phyloP scores from a whole-genome alignment of 2,329 filamentous ascomycete genomes.

The Colletotrichum horii region DNA sequence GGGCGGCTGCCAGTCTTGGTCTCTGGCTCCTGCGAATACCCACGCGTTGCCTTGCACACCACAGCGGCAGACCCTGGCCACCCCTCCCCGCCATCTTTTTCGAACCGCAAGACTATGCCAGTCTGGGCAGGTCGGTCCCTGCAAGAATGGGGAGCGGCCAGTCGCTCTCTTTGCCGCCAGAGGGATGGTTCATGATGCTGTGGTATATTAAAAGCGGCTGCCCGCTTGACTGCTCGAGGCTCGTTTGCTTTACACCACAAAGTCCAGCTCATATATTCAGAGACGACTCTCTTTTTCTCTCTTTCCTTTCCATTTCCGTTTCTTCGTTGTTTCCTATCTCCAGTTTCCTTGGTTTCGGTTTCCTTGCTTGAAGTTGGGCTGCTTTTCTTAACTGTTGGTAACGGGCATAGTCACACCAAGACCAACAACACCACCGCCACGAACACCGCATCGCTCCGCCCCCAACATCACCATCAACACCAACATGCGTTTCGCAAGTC shows the following conservation, averaged over 20 bases:
- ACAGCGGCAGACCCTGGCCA: neutral
- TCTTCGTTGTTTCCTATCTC: constrained; percentile 9
- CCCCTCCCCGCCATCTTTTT: neutral
- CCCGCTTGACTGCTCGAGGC: neutral
- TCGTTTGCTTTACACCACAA: neutral
- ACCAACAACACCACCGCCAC: neutral
- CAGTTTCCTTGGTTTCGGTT: constrained; percentile 4
- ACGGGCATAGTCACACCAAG: neutral
- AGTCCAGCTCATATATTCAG: constrained; percentile 4
- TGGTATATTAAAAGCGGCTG: constrained; percentile 18
- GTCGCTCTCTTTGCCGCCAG: constrained; percentile 1
- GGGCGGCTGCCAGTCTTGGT: constrained; percentile 18
- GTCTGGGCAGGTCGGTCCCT: neutral
- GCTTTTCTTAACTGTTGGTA: neutral
- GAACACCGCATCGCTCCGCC: neutral
- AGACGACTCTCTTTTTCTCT: constrained; percentile 9
- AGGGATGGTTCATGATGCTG: neutral
- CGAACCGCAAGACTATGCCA: neutral
- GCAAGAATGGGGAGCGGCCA: neutral
- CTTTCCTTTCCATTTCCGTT: constrained; percentile 23
- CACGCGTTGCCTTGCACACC: constrained; percentile 15
- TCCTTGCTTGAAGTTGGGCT: constrained; percentile 3
- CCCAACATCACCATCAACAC: constrained; percentile 9
- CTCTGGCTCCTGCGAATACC: constrained; percentile 3
- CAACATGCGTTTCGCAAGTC: constrained; percentile 57